Base-by-base conservation (phyloP, 2,329 filamentous ascomycete species). In the Fusarium acutatum region DNA sequence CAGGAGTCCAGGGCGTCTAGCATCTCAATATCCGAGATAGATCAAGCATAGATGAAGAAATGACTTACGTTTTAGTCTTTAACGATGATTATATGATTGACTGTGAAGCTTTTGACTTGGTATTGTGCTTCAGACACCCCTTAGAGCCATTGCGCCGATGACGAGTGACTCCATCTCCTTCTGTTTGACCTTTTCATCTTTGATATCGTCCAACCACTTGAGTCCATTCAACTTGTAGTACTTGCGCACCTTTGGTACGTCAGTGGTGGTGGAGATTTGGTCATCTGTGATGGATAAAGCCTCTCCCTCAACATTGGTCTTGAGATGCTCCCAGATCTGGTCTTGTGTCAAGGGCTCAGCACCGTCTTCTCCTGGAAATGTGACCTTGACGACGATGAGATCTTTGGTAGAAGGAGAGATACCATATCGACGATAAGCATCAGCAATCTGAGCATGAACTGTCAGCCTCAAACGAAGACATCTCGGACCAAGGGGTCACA, bases 371-470 rank as follows among this genome's bases (percentile, higher is more conserved):
- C 84, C 82, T 0, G 86, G 84, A 22, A 87, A 86, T 15, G 91
- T 88, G 30, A 98, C 87, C 80, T 98, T 98, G 78, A 98, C 87
- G 12, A 94, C 91, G 6, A 98, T 84, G n/a, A 99, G 83, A 75
- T 91, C 83, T 49, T 87, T 91, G 6, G 93, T 96, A 17, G 86
- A 84, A 18, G 94, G 89, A 2, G 89, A 86, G 65, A 98, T 91
- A 53, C 96, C 96, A 79, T 96, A 97, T 60, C 92, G 92, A 37
- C 94, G 92, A 83, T 98, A 98, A 1, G 95, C 92, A 76, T 98
- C 95, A 58, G 94, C 90, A 79, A 99, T 98, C 94, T 97, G 58
- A 12, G 37, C 12, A 37, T 37, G 58, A 56, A 8, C 52, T 52
- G 72, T 74, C 54, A 69, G 68, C 50, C 57, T 56, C n/a, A 24